Evolutionary conservation across 2,329 filamentous ascomycete species (phyloP).

Genomic region (Fusarium sp.): DNA sequence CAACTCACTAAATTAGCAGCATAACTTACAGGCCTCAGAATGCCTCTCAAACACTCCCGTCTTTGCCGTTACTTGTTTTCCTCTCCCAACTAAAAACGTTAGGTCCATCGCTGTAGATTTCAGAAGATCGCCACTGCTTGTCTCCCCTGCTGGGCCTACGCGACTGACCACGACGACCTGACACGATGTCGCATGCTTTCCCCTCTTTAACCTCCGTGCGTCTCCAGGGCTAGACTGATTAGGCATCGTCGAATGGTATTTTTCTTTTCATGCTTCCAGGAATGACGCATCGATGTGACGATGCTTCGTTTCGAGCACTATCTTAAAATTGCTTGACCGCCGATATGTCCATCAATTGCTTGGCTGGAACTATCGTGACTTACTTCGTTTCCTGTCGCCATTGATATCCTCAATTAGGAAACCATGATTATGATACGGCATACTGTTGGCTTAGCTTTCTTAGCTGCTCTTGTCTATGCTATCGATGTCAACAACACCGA

Average conservation of each 20-base stretch:
- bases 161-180: not conserved
- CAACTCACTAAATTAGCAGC: not conserved
- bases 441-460: not conserved
- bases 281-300: conserved; percentile 21
- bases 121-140: not conserved
- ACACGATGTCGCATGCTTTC: not conserved
- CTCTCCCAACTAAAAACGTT: not conserved
- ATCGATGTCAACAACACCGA: conserved; percentile 13
- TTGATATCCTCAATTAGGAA: not conserved
- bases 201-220: conserved; percentile 1
- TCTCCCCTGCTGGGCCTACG: not conserved
- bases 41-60: not conserved
- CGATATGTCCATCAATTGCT: not conserved
- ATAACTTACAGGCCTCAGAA: not conserved
- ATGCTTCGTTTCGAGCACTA: not conserved
- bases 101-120: not conserved
- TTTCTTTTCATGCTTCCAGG: not conserved
- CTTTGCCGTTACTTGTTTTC: not conserved
- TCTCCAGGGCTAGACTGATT: conserved; percentile 2
- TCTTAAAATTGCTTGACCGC: conserved; percentile 13
- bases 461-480: conserved; percentile 3
- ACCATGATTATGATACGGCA: not conserved
- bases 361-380: not conserved
- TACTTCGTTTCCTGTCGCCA: no score
- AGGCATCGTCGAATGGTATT: not conserved